Base-by-base conservation (phyloP, 2,329 filamentous ascomycete species). In the Sphaerulina musiva region DNA sequence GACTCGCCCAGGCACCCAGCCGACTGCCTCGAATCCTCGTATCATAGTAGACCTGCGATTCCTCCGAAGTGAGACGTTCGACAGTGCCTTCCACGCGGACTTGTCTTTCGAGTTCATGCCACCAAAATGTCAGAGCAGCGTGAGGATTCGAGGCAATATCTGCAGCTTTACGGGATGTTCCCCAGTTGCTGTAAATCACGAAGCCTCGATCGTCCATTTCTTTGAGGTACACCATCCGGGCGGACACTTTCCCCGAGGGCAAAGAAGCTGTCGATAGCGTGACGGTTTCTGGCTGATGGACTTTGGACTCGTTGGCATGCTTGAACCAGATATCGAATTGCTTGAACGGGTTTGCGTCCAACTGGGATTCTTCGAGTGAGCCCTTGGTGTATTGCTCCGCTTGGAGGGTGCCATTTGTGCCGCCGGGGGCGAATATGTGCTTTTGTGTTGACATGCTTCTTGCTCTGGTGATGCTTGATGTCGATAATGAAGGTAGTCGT, bases 251-350 rank as follows among this genome's bases (percentile, higher is more conserved):
- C 57, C 93, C 93, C 0, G 83, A 87, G 1, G 92, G 92, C 4
- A 97, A 79, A 23, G 79, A 76, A 0, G 91, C 90, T 0, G 93
- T 98, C 3, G 90, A 86, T 1, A 98, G 78, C 1, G 86, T 90
- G 66, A 89, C 90, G 1, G 93, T 88, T 72, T 98, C 93, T 1
- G 92, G 91, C 62, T 95, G 87, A 44, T 83, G 76, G 45, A 90
- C 80, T 26, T 75, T 68, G 8, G 74, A 66, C 4, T 77, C 67
- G 59, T 85, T 81, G 0, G 91, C 88, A 56, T 84, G 79, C 10
- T 80, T 78, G 79, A 95, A 98, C 93, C 93, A 98, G 58, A 74
- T 71, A 75, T 95, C 81, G 77, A 97, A 98, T 75, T 97, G 93
- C 32, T 78, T 76, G 54, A 92, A 82, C 0, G 93, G 93, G 51